phyloP scores from a whole-genome alignment of 768 basidiomycete species.

The Boletus reticuloceps region DNA sequence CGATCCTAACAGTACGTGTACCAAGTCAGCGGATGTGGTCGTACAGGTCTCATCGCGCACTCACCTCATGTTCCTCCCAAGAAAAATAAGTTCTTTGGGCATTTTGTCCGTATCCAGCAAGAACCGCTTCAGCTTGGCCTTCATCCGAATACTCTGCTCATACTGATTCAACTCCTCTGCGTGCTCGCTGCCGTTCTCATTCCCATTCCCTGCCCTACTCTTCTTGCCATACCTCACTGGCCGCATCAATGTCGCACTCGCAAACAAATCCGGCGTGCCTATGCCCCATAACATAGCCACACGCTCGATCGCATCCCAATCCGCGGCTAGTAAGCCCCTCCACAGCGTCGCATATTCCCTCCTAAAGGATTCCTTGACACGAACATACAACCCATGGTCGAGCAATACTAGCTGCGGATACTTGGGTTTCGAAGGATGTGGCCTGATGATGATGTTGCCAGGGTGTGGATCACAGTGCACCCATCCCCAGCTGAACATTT shows the following conservation, averaged over 20 bases:
- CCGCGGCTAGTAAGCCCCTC: constrained; percentile 58
- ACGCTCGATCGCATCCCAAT: constrained; percentile 49
- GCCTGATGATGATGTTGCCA: constrained; percentile 75
- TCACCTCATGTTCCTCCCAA: constrained; percentile 74
- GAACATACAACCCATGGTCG: constrained; percentile 91
- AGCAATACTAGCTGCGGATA: constrained; percentile 73
- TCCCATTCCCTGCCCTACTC: not conserved
- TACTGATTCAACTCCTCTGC: constrained; percentile 51
- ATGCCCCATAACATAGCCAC: constrained; percentile 66
- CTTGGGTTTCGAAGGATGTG: constrained; percentile 25
- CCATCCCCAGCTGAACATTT: constrained; percentile 91
- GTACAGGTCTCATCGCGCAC: not conserved
- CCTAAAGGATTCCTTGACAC: constrained; percentile 62
- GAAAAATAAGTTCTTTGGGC: constrained; percentile 74
- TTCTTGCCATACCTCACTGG: constrained; percentile 44
- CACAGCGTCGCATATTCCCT: constrained; percentile 77
- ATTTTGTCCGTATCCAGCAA: constrained; percentile 72
- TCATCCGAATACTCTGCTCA: constrained; percentile 67
- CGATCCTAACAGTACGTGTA: constrained; percentile 24
- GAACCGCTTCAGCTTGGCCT: constrained; percentile 62
- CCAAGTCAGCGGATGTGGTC: not conserved
- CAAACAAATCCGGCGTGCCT: constrained; percentile 68
- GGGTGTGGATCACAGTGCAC: constrained; percentile 80
- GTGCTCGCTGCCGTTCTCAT: constrained; percentile 5
- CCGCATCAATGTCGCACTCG: constrained; percentile 68